Base-by-base conservation (phyloP, 805 yeast genomes). In the Wickerhamiella hasegawae region DNA sequence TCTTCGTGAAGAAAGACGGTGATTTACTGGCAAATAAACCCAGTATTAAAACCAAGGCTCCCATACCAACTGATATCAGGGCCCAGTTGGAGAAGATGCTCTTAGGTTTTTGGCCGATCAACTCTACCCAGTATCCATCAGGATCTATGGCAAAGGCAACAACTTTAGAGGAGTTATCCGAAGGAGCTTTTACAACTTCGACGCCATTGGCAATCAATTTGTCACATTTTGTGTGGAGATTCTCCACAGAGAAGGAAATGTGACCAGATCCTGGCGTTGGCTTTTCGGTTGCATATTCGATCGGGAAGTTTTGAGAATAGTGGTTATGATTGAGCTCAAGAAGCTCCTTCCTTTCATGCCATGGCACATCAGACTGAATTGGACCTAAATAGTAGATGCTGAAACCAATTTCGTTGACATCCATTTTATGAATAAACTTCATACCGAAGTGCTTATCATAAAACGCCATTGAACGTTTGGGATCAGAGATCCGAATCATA, bases 71-170 rank as follows among this genome's bases (percentile, higher is more conserved):
- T n/a, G n/a, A n/a, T n/a, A n/a, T n/a, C n/a, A n/a, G n/a, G n/a
- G n/a, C n/a, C n/a, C n/a, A n/a, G n/a, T n/a, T n/a, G n/a, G n/a
- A n/a, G n/a, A n/a, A n/a, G n/a, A n/a, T n/a, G n/a, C n/a, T n/a
- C n/a, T n/a, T n/a, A n/a, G n/a, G n/a, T n/a, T n/a, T n/a, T n/a
- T n/a, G n/a, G n/a, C n/a, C n/a, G 45, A 87, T 70, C 50, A 87
- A 60, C 64, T 87, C 98, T 49, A 87, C 69, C 98, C 98, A 87
- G 62, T 90, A 90, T 48, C 90, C 90, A 58, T 87, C 87, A 5
- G 97, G 96, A 51, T 90, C 98, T 46, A 85, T 68, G 4, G 77
- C 93, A 58, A 87, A 90, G 0, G 97, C 97, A 61, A 90, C 85
- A 56, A 83, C 68, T 57, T 74, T 76, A 60, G 81, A 94, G 58